Evolutionary conservation across 495 filamentous ascomycete genomes (phyloP), one percentile per base, ranked within the genome.

Genomic region (Lophium mytilinum): DNA sequence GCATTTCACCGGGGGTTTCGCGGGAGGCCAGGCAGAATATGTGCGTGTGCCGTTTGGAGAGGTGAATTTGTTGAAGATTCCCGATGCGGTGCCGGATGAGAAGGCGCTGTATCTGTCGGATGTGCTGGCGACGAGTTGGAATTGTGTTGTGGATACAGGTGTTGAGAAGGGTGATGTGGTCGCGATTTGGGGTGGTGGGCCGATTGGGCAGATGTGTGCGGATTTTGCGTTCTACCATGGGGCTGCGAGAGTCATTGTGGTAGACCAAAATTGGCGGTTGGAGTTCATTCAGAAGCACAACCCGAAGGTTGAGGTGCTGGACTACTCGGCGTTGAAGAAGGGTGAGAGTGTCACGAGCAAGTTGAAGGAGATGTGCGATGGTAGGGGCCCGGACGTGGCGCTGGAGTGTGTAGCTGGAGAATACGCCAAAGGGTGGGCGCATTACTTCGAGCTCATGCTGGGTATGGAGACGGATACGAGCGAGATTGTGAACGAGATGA

Each of bases 1-100:
- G n/a, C 84, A 87, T 61, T 87, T 95, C 65, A 88, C 86, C 0
- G 89, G 90, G 3, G 91, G 91, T 2, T 96, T 90, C 66, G 88
- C 90, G 10, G 90, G 90, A 41, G 89, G 90, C 0, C 90, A 95
- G 67, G 86, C 90, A 9, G 91, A 96, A 69, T 95, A 90, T 56
- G 81, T 88, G 9, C 82, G 91, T 0, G 88, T 94, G 9, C 90
- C 91, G 0, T 80, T 82, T 18, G 91, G 80, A n/a, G 86, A 94
- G 50, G 80, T 84, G 58, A 95, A 95, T 62, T 76, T 95, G 17
- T 78, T 96, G 8, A 81, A 82, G 54, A 79, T 94, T 4, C 90
- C 91, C 7, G 83, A 87, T 45, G 78, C 80, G 53, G 85, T 96
- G 0, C 88, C 89, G 0, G 89, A 95, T 65, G 90, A 95, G 78